Evolutionary conservation across 2,329 filamentous ascomycete genomes (phyloP).

Genomic region (Cryphonectria parasitica): DNA sequence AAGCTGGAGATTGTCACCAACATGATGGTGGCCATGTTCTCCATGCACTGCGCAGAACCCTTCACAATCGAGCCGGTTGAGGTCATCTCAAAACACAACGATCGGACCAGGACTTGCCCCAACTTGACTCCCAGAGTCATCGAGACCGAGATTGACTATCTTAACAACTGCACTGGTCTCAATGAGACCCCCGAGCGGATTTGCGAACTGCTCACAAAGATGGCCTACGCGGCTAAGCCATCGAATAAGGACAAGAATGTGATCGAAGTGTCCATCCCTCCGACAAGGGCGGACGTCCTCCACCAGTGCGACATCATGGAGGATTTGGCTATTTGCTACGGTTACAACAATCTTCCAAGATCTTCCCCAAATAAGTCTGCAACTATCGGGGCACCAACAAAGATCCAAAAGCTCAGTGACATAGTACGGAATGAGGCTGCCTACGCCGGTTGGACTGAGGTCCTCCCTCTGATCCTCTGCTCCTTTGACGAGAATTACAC

Average conservation of each 20-base stretch:
- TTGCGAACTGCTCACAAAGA: constrained; percentile 80
- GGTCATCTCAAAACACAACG: constrained; percentile 90
- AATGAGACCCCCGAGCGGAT: constrained; percentile 74
- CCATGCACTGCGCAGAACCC: constrained; percentile 80
- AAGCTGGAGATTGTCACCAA: constrained; percentile 96
- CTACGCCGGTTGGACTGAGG: constrained; percentile 95
- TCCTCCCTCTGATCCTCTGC: constrained; percentile 94
- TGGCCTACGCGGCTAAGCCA: constrained; percentile 83
- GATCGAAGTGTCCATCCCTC: constrained; percentile 80
- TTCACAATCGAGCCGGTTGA: constrained; percentile 95
- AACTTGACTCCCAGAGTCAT: constrained; percentile 76
- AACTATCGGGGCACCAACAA: constrained; percentile 82
- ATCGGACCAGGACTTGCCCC: constrained; percentile 78
- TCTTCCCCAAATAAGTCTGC: constrained; percentile 84
- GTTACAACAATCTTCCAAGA: constrained; percentile 93
- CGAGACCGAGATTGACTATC: constrained; percentile 86
- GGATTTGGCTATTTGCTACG: constrained; percentile 93
- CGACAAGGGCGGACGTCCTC: constrained; percentile 90
- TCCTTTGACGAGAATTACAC: constrained; percentile 98
- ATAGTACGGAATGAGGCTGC: constrained; percentile 88
- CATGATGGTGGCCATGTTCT: constrained; percentile 98
- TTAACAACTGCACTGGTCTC: constrained; percentile 91
- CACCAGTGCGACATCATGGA: constrained; percentile 99
- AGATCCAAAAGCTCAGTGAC: constrained; percentile 92
- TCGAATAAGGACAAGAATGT: constrained; percentile 71